A percentile compares a stretch with the other conserved stretches of the same genome.
phyloP scores from a whole-genome alignment of 345 rosid genomes.

The Syzygium oleosum region DNA sequence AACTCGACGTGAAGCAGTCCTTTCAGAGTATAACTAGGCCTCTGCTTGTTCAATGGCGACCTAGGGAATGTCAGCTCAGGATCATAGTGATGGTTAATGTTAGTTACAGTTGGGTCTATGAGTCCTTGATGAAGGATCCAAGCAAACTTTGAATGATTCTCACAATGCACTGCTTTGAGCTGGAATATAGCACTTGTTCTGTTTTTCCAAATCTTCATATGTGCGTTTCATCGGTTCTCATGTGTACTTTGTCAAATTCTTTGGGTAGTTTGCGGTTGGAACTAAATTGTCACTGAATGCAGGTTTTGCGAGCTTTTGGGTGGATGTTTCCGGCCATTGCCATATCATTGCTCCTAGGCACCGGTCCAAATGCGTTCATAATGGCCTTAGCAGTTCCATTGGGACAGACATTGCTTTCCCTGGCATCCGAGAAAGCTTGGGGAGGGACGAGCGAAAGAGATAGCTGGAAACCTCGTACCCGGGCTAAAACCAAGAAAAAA shows the following conservation, averaged over 20 bases:
- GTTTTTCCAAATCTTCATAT: background rate
- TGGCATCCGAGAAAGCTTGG: conserved; percentile 48
- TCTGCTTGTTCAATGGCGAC: background rate
- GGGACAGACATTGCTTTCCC: conserved; percentile 53
- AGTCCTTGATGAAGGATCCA: background rate
- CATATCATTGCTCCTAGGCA: conserved; percentile 61
- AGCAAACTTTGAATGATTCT: background rate
- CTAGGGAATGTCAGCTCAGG: background rate
- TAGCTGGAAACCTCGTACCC: conserved; percentile 3
- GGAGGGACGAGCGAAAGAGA: conserved; percentile 17
- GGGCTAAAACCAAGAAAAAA: conserved; percentile 23
- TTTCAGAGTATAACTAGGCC: background rate
- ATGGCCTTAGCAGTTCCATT: conserved; percentile 91
- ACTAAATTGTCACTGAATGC: conserved; percentile 1
- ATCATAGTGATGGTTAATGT: background rate
- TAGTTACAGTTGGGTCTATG: background rate
- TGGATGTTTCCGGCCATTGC: conserved; percentile 82
- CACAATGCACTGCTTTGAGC: background rate
- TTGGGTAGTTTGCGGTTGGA: background rate
- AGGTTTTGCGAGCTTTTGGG: conserved; percentile 58
- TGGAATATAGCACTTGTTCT: background rate
- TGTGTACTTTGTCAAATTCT: background rate
- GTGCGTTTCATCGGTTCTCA: background rate
- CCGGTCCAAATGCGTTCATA: conserved; percentile 62
- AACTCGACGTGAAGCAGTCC: background rate